These are phyloP conservation scores for Malassezia equina DNA, from an alignment of 1,284 basidiomycete genomes.

Conservation along the genomic window DNA sequence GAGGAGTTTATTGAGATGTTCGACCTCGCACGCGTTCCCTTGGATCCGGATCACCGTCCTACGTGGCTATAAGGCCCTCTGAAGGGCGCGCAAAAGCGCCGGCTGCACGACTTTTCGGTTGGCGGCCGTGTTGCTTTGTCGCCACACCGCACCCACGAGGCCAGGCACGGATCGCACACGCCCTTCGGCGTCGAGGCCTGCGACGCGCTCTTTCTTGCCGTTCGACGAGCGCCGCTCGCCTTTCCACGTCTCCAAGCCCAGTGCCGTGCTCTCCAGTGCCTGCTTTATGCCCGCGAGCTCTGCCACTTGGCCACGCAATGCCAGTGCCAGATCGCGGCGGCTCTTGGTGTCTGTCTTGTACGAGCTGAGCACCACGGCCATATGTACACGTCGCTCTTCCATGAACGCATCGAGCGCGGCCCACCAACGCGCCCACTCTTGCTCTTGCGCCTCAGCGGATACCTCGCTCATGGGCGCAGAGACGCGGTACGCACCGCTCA, in stretches of 20 bases:
- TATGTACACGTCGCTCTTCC: constrained; percentile 24
- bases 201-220: constrained; percentile 30
- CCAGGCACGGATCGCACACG: constrained; percentile 10
- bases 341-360: constrained; percentile 26
- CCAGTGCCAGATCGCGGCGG: constrained; percentile 28
- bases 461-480: constrained; percentile 5
- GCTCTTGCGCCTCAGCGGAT: constrained; percentile 17
- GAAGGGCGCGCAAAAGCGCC: constrained; percentile 23
- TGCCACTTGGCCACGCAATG: neutral
- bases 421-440: constrained; percentile 35
- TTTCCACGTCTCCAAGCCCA: constrained; percentile 4
- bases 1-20: constrained; percentile 43
- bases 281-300: neutral
- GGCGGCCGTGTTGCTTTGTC: constrained; percentile 33
- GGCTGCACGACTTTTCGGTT: constrained; percentile 42
- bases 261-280: neutral
- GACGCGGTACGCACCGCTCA: constrained; percentile 20
- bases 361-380: constrained; percentile 30
- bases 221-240: neutral
- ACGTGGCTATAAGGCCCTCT: constrained; percentile 12
- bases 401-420: constrained; percentile 24
- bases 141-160: constrained; percentile 28
- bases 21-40: constrained; percentile 18
- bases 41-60: constrained; percentile 14
- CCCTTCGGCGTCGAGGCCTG: constrained; percentile 21